Evolutionary conservation across 2,329 filamentous ascomycete genomes (phyloP), one percentile per base, ranked within the genome.

Genomic region (Aspergillus flavus): DNA sequence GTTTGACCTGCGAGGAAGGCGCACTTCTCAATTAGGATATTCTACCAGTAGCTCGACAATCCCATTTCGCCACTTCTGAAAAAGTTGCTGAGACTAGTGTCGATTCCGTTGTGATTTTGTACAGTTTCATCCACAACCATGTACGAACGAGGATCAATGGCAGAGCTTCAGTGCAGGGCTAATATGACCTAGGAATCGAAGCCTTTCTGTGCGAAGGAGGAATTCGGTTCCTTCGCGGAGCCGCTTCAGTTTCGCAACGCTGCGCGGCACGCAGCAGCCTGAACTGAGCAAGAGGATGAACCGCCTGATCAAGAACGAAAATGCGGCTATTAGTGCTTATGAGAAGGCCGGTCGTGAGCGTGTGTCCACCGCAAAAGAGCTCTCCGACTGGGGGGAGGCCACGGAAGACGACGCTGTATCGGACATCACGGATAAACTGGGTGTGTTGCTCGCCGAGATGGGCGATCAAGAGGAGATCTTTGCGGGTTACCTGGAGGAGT

Each of bases 321-420:
- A 97, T 83, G 89, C 91, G 75, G 89, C 94, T 41, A 93, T 98
- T 72, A 84, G 86, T 57, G 91, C 92, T 56, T 91, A 97, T 81
- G 93, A 97, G 81, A 82, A 87, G 7, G 95, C 94, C 7, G 92
- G 89, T 56, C 91, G 90, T 64, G 94, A 97, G 82, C 91, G 93
- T 62, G 81, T 92, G 64, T 87, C 88, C 57, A 93, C 98, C 73
- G 95, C 94, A 19, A 88, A 89, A 12, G 94, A 98, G 82, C 87
- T 99, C 52, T 96, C 93, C 9, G 94, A 98, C 70, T 99, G 95
- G 95, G 95, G 95, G 62, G 94, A 98, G 81, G 87, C 91, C 64
- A 97, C 94, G 2, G 87, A 88, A 59, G 95, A 99, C 73, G 93
- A 96, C 65, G 88, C 89, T 58, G 85, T 98, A 72, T 93, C 88